These are phyloP conservation scores for Picea mariana DNA, from an alignment of 83 land plant species.

Conservation along the genomic window DNA sequence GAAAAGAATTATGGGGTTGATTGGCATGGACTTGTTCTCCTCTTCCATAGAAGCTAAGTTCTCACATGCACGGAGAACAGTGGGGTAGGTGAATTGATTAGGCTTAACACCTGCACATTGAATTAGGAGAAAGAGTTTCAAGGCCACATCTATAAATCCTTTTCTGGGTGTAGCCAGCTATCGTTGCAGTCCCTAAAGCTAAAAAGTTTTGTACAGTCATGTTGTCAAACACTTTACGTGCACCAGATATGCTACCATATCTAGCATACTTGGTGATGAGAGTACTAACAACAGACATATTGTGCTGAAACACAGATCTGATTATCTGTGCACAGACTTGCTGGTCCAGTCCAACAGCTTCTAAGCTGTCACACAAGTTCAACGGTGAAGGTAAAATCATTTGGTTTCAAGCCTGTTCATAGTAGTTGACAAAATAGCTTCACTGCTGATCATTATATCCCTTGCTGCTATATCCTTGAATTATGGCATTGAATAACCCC, in stretches of 20 bases:
- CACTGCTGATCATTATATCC: neutral
- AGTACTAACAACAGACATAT: conserved; percentile 3
- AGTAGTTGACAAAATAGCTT: neutral
- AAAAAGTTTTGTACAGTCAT: neutral
- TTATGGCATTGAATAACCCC: neutral
- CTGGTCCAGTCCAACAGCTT: neutral
- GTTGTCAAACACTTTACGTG: neutral
- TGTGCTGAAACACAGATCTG: conserved; percentile 1
- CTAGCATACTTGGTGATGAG: conserved; percentile 13
- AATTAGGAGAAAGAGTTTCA: neutral
- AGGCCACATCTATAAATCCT: neutral
- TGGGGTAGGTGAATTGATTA: neutral
- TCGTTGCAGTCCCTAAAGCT: conserved; percentile 18
- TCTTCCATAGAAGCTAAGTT: conserved; percentile 5
- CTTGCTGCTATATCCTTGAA: neutral
- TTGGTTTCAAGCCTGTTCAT: neutral
- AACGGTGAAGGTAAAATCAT: neutral
- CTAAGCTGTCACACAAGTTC: neutral
- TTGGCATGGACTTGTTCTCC: neutral
- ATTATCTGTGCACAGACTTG: conserved; percentile 3
- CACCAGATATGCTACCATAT: neutral
- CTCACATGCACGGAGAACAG: conserved; percentile 6
- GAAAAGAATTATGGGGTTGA: conserved; percentile 1
- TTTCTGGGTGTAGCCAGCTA: conserved; percentile 18
- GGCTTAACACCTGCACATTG: conserved; percentile 2